These are phyloP conservation scores for Gliomastix tumulicola DNA, from an alignment of 2,329 filamentous ascomycete genomes.

Conservation along the genomic window DNA sequence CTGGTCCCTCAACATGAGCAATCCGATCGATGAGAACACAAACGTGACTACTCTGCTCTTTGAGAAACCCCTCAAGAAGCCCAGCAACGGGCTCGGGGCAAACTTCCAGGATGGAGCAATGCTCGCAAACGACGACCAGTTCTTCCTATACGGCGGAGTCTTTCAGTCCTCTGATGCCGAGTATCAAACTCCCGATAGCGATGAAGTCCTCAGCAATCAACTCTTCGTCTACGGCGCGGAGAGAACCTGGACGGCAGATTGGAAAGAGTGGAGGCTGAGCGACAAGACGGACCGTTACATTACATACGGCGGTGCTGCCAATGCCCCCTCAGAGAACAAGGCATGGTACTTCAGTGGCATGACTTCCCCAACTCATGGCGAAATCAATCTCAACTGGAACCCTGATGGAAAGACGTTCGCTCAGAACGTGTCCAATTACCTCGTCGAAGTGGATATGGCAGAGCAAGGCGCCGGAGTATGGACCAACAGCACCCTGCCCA, in stretches of 20 bases:
- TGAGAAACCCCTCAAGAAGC: constrained; percentile 35
- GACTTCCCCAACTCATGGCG: constrained; percentile 39
- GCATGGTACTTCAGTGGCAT: constrained; percentile 67
- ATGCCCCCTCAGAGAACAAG: constrained; percentile 61
- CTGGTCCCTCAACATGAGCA: constrained; percentile 52
- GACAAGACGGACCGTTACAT: constrained; percentile 54
- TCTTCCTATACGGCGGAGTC: constrained; percentile 59
- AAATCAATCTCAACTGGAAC: constrained; percentile 30
- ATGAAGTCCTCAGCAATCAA: no score
- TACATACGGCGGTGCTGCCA: constrained; percentile 56
- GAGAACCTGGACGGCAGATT: no score
- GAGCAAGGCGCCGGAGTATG: constrained; percentile 43
- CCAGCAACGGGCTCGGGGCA: constrained; percentile 37
- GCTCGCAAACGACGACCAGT: constrained; percentile 57
- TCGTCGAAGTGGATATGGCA: constrained; percentile 57
- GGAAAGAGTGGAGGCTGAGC: no score
- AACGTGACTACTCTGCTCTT: constrained; percentile 49
- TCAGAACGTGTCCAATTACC: constrained; percentile 39
- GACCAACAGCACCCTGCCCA: constrained; percentile 47
- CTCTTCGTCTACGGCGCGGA: no score
- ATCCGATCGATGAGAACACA: constrained; percentile 39
- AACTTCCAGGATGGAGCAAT: constrained; percentile 57
- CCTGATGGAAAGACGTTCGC: constrained; percentile 23
- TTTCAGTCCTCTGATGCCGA: no score
- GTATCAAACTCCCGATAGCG: no score